Evolutionary conservation across 1,139 yeast genomes (phyloP).

Genomic region (Protomyces lactucae-debilis): DNA sequence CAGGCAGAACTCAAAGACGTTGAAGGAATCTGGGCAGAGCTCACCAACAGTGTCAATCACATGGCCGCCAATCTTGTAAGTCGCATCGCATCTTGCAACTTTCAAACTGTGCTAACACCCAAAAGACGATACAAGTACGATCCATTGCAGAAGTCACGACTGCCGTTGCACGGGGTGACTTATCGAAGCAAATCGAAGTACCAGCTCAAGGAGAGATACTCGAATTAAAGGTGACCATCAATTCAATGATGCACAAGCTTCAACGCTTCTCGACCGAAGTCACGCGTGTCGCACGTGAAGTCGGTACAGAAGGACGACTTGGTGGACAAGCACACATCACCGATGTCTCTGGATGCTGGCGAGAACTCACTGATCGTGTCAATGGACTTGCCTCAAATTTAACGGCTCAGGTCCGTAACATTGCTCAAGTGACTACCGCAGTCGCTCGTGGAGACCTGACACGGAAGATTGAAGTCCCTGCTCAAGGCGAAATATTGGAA

Average conservation of each 20-base stretch:
- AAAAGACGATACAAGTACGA: slow-evolving; percentile 64
- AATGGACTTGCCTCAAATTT: slow-evolving; percentile 86
- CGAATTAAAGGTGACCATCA: slow-evolving; percentile 71
- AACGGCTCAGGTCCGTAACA: slow-evolving; percentile 82
- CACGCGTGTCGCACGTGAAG: slow-evolving; percentile 81
- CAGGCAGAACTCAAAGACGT: slow-evolving; percentile 80
- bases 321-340: slow-evolving; percentile 86
- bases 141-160: slow-evolving; percentile 86
- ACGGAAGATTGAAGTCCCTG: slow-evolving; percentile 80
- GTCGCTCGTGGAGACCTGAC: slow-evolving; percentile 87
- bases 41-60: slow-evolving; percentile 77
- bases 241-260: slow-evolving; percentile 83
- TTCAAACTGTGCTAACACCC: neutral
- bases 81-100: neutral
- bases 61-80: slow-evolving; percentile 69
- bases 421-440: slow-evolving; percentile 86
- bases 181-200: slow-evolving; percentile 69
- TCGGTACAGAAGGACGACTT: slow-evolving; percentile 79
- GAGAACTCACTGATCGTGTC: slow-evolving; percentile 80
- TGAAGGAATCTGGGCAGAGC: slow-evolving; percentile 79
- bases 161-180: slow-evolving; percentile 76
- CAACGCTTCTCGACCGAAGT: slow-evolving; percentile 85
- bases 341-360: slow-evolving; percentile 85
- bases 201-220: slow-evolving; percentile 81
- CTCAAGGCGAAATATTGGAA: slow-evolving; percentile 80